Percentiles rank a stretch among this genome's conserved stretches.
phyloP scores from a whole-genome alignment of 108 stramenopile genomes.

The Pinguiococcus pyrenoidosus region DNA sequence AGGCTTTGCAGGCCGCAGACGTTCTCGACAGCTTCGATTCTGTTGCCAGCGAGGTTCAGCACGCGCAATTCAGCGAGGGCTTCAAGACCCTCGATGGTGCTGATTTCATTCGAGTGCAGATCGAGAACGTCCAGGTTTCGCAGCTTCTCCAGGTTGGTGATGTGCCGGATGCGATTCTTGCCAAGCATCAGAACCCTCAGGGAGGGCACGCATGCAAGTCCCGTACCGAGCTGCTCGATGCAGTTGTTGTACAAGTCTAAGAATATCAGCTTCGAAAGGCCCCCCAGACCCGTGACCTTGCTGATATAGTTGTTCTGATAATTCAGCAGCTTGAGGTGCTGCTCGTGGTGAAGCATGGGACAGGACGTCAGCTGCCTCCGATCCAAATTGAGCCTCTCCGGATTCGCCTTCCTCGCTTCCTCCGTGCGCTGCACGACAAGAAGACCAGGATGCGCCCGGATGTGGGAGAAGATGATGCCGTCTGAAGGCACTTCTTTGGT shows the following conservation, averaged over 20 bases:
- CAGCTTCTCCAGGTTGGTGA: constrained; percentile 22
- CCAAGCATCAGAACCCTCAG: constrained; percentile 41
- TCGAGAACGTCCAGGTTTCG: constrained; percentile 39
- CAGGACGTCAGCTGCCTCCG: constrained; percentile 25
- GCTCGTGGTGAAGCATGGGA: constrained; percentile 32
- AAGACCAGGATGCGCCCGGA: no score
- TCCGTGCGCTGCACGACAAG: no score
- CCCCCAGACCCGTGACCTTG: constrained; percentile 15
- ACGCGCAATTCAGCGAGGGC: constrained; percentile 28
- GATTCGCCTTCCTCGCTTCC: no score
- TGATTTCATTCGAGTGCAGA: constrained; percentile 34
- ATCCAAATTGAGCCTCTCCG: constrained; percentile 36
- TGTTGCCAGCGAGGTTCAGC: constrained; percentile 38
- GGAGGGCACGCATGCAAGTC: constrained; percentile 14
- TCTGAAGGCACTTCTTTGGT: no score
- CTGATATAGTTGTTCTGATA: constrained; percentile 39
- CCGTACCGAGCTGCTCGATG: constrained; percentile 15
- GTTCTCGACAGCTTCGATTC: constrained; percentile 16
- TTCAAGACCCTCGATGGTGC: constrained; percentile 21
- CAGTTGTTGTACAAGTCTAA: constrained; percentile 42
- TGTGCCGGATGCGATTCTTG: constrained; percentile 27
- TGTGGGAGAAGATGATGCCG: no score
- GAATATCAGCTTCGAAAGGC: constrained; percentile 36
- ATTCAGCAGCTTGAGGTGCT: constrained; percentile 31
- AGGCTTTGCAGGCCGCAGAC: constrained; percentile 20